phyloP scores from a whole-genome alignment of 2,329 filamentous ascomycete genomes.

The Fusarium sp. region DNA sequence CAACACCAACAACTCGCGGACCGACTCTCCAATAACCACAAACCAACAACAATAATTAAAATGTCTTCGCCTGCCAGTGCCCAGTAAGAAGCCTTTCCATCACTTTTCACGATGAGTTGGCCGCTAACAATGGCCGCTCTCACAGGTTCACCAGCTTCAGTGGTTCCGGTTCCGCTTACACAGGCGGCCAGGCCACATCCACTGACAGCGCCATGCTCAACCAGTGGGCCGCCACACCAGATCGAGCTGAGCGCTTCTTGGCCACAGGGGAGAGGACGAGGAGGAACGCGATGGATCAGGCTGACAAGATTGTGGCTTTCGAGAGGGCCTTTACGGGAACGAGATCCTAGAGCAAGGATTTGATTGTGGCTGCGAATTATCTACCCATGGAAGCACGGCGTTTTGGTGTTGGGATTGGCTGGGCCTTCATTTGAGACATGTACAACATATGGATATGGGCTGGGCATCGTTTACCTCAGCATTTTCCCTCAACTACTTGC shows the following conservation, averaged over 20 bases:
- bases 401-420: conserved; percentile 11
- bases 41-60: conserved; percentile 5
- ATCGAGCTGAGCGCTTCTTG: conserved; percentile 28
- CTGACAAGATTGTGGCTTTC: conserved; percentile 25
- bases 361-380: conserved; percentile 20
- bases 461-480: background rate
- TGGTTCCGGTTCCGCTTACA: conserved; percentile 33
- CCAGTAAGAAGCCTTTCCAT: conserved; percentile 15
- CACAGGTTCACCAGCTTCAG: conserved; percentile 22
- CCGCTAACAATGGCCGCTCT: conserved; percentile 3
- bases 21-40: background rate
- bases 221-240: conserved; percentile 21
- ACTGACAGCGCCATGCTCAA: conserved; percentile 13
- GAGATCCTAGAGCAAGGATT: background rate
- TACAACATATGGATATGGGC: conserved; percentile 17
- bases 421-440: background rate
- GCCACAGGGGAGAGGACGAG: conserved; percentile 27
- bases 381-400: conserved; percentile 22
- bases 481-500: background rate
- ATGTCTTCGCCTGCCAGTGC: conserved; percentile 27
- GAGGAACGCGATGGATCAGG: conserved; percentile 13
- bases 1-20: background rate
- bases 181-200: conserved; percentile 19
- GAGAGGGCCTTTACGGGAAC: conserved; percentile 10
- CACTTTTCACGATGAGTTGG: background rate